phyloP scores from a whole-genome alignment of 2,329 filamentous ascomycete genomes.

The Zymoseptoria ardabiliae region DNA sequence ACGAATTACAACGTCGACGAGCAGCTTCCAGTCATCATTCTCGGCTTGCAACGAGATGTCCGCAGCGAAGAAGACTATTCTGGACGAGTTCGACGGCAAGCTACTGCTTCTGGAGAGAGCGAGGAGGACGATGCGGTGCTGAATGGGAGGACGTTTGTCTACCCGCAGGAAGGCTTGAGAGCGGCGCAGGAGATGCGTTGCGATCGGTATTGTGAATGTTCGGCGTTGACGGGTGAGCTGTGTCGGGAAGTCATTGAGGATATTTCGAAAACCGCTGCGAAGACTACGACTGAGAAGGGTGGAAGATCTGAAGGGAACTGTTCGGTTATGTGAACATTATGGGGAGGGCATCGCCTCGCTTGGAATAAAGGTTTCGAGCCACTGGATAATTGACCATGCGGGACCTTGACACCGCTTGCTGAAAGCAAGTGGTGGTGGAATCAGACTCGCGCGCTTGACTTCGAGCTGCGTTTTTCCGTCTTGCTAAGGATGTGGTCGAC shows the following conservation, averaged over 20 bases:
- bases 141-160: constrained; percentile 36
- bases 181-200: constrained; percentile 53
- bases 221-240: constrained; percentile 50
- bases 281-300: constrained; percentile 49
- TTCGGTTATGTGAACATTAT: constrained; percentile 15
- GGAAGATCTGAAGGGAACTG: constrained; percentile 29
- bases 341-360: no score
- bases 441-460: no score
- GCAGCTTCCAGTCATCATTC: constrained; percentile 49
- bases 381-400: no score
- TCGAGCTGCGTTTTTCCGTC: no score
- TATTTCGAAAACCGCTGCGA: constrained; percentile 50
- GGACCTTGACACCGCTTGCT: no score
- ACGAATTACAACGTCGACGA: constrained; percentile 47
- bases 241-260: constrained; percentile 55
- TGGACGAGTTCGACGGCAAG: constrained; percentile 17
- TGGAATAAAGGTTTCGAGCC: no score
- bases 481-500: no score
- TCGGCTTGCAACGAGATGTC: constrained; percentile 54
- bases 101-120: constrained; percentile 5
- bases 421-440: no score
- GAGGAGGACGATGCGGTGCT: constrained; percentile 26
- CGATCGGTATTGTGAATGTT: constrained; percentile 58
- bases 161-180: constrained; percentile 44
- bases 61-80: constrained; percentile 38